phyloP scores from a whole-genome alignment of 768 basidiomycete genomes.

The Naematelia aurantialba region DNA sequence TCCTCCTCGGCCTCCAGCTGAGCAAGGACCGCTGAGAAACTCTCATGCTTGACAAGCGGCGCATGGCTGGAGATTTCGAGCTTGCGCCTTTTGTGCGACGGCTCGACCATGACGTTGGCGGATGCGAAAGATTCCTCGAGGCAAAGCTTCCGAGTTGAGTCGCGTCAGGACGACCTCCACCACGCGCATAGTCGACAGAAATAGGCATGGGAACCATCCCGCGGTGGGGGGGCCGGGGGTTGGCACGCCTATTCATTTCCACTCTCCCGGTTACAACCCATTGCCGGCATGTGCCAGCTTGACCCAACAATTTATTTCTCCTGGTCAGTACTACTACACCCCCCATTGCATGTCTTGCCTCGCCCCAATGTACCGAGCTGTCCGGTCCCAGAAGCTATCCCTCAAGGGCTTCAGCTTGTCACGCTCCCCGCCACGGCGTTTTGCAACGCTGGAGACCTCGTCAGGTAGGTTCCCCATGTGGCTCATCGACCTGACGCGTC shows the following conservation, averaged over 20 bases:
- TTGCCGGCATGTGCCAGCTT: background rate
- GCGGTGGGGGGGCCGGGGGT: no score
- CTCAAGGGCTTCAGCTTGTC: background rate
- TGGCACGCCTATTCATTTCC: background rate
- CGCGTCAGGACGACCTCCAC: constrained; percentile 1
- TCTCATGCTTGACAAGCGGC: constrained; percentile 26
- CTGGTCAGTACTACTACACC: no score
- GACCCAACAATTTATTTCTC: no score
- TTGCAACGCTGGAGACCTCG: background rate
- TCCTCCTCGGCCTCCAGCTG: constrained; percentile 46
- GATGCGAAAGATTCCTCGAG: background rate
- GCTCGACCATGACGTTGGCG: constrained; percentile 23
- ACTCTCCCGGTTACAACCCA: background rate
- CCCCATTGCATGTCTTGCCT: no score
- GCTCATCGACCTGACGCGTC: background rate
- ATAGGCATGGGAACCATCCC: background rate
- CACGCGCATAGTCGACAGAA: background rate
- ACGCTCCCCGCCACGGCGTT: background rate
- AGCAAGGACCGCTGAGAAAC: constrained; percentile 41
- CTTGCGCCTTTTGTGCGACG: constrained; percentile 34
- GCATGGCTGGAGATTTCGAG: constrained; percentile 22
- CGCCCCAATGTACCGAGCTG: no score
- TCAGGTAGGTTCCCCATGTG: background rate
- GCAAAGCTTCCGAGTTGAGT: background rate
- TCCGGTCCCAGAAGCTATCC: no score